Percentiles rank a stretch among this genome's conserved stretches.
Evolutionary conservation across 305 asterid species (phyloP).

Genomic region (Fraxinus latifolia): DNA sequence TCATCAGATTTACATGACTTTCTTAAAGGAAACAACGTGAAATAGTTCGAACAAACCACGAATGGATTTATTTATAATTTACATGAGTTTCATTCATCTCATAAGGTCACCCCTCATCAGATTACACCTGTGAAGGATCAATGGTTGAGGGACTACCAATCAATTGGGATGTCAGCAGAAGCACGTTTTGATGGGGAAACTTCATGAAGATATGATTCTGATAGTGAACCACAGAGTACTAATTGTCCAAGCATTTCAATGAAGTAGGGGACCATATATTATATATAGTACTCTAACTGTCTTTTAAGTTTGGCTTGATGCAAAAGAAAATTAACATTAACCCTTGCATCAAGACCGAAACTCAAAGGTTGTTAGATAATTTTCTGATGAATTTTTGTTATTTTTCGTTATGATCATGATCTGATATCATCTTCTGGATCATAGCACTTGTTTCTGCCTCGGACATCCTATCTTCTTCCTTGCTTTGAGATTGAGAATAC

Average conservation of each 20-base stretch:
- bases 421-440: conserved; percentile 35
- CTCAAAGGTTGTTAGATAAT: conserved; percentile 11
- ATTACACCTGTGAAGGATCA: not conserved
- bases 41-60: not conserved
- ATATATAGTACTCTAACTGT: not conserved
- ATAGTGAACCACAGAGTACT: not conserved
- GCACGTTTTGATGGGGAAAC: not conserved
- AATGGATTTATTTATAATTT: not conserved
- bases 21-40: not conserved
- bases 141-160: not conserved
- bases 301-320: conserved; percentile 19
- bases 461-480: conserved; percentile 30
- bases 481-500: conserved; percentile 34
- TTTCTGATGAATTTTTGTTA: not conserved
- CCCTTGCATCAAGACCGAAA: conserved; percentile 4
- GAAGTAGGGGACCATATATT: not conserved
- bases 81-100: not conserved
- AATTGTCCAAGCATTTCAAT: not conserved
- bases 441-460: conserved; percentile 38
- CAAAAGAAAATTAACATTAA: not conserved
- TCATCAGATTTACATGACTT: not conserved
- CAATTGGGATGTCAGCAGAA: not conserved
- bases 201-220: not conserved
- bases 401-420: conserved; percentile 19
- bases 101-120: not conserved